Evolutionary conservation across 305 asterid species (phyloP), one percentile per base, ranked within the genome.

Genomic region (Euphrasia arctica): DNA sequence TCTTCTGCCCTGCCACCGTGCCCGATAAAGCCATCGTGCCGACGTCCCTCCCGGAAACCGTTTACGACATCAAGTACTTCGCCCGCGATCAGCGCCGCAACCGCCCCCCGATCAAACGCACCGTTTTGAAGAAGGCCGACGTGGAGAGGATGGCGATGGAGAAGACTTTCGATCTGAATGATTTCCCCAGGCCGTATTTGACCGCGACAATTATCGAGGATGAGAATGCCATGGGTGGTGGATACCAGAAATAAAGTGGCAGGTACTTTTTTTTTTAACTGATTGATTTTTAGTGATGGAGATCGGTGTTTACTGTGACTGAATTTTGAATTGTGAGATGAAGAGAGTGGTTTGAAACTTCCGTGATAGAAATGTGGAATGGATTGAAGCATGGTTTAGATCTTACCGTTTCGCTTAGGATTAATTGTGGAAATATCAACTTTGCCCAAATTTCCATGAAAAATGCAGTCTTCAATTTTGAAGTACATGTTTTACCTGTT

Each of bases 41-140:
- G 28, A 60, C 81, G 10, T 85, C 97, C n/a, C 75, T 90, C 31
- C 96, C 95, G 0, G 97, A 88, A 59, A 90, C 89, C 0, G 97
- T 93, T 5, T 93, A 70, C 74, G 96, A 90, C 70, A 93, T 93
- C 87, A 93, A 90, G 89, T 93, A 90, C 80, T 85, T 66, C 76
- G 18, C 89, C 50, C 87, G 97, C 29, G 97, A 93, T 59, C 97
- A 90, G 82, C 88, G 97, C 65, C 92, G 97, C 65, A 93, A 90
- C 54, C 88, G 95, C 4, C 95, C 95, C 2, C 95, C 95, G 0
- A 81, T 89, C 4, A 92, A 72, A 36, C 88, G 95, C 59, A 88
- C 99, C 15, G 3, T 88, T 43, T 60, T 90, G 76, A 87, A 80
- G 81, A 93, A 93, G 72, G 87, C 89, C 13, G 96, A 93, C 61